Percentiles rank a stretch among this genome's conserved stretches.
These are phyloP conservation scores for Teratosphaeria epicoccoides DNA, from an alignment of 2,329 filamentous ascomycete genomes.

Conservation along the genomic window DNA sequence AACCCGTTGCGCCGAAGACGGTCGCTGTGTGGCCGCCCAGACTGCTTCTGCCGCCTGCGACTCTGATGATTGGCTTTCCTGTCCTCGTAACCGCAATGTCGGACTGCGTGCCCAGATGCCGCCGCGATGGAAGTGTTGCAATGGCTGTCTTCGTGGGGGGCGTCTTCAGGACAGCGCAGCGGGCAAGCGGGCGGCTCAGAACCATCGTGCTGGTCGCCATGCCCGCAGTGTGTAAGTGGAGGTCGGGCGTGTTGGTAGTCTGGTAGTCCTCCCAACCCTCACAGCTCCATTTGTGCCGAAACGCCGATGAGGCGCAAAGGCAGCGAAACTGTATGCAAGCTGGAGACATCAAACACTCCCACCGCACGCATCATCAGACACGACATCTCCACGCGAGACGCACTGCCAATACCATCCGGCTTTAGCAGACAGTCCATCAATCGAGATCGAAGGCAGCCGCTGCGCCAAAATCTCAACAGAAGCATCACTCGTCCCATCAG, in stretches of 20 bases:
- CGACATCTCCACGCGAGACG: not conserved
- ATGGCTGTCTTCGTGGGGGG: constrained; percentile 16
- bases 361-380: not conserved
- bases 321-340: not conserved
- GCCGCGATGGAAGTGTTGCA: constrained; percentile 7
- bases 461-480: not conserved
- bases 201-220: constrained; percentile 22
- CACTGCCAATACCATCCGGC: not conserved
- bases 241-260: constrained; percentile 1
- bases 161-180: constrained; percentile 14
- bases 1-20: constrained; percentile 94
- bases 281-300: constrained; percentile 1
- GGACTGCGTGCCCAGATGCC: constrained; percentile 33
- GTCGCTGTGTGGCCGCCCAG: constrained; percentile 79
- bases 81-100: constrained; percentile 92
- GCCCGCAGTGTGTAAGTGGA: constrained; percentile 23
- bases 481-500: not conserved
- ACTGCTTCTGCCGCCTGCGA: constrained; percentile 65
- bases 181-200: constrained; percentile 25
- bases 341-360: not conserved
- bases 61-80: constrained; percentile 85
- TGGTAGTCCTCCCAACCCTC: not conserved
- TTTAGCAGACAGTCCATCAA: not conserved
- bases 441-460: not conserved
- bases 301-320: not conserved